These are phyloP conservation scores for Herpetospermum pedunculosum DNA, from an alignment of 306 rosid species.

Conservation along the genomic window DNA sequence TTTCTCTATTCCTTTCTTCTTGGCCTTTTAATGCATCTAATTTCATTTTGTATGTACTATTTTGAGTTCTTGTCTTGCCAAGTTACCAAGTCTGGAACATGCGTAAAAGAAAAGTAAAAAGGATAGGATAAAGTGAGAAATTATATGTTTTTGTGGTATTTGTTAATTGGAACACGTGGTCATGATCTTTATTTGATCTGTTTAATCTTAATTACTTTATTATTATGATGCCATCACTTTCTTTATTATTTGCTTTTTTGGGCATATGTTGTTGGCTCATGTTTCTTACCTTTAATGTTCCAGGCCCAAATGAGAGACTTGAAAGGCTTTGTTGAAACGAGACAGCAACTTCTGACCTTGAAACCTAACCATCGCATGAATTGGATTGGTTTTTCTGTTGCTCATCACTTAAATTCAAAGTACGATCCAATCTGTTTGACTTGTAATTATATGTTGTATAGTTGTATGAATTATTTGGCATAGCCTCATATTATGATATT, in stretches of 20 bases:
- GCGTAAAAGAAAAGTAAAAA: not conserved
- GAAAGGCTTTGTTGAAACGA: slow-evolving; percentile 92
- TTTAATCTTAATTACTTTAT: not conserved
- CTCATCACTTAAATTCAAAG: slow-evolving; percentile 90
- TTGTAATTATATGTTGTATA: slow-evolving; percentile 1
- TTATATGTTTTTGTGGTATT: not conserved
- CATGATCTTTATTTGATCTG: not conserved
- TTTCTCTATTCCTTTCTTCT: not conserved
- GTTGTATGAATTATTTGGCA: not conserved
- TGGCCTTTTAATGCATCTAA: not conserved
- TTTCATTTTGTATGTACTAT: not conserved
- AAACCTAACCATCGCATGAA: slow-evolving; percentile 99
- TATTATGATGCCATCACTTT: not conserved
- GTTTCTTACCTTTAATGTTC: slow-evolving; percentile 11
- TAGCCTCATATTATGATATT: not conserved
- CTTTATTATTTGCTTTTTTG: not conserved
- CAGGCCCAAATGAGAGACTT: slow-evolving; percentile 99
- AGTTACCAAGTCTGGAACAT: not conserved
- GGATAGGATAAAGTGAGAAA: not conserved
- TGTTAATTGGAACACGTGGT: not conserved
- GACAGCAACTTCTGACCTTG: slow-evolving; percentile 80
- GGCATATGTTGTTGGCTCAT: slow-evolving; percentile 10
- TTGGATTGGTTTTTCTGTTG: slow-evolving; percentile 95
- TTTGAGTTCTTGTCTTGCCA: not conserved
- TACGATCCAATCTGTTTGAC: slow-evolving; percentile 23